Evolutionary conservation across 2,329 filamentous ascomycete genomes (phyloP).

Genomic region (Trichoderma sp.): DNA sequence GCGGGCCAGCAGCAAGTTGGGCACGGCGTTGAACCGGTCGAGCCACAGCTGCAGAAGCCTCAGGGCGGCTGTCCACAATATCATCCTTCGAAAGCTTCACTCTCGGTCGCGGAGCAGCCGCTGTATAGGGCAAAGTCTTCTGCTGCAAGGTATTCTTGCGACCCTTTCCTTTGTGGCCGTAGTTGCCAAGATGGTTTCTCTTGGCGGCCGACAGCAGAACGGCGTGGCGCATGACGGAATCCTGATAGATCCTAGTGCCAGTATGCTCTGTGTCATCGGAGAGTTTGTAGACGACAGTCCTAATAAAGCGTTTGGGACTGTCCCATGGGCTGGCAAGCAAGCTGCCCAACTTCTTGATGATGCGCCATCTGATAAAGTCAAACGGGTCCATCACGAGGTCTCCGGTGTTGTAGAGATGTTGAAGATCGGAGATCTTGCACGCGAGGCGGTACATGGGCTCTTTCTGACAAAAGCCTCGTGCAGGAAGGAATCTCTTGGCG

Average conservation of each 20-base stretch:
- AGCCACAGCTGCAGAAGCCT: not conserved
- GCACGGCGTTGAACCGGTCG: not conserved
- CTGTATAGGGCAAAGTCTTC: not conserved
- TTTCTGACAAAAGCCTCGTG: constrained; percentile 33
- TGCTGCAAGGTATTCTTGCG: not conserved
- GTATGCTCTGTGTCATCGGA: constrained; percentile 6
- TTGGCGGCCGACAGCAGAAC: constrained; percentile 30
- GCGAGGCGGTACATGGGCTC: constrained; percentile 37
- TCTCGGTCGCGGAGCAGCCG: not conserved
- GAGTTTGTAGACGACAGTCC: constrained; percentile 22
- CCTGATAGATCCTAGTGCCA: constrained; percentile 22
- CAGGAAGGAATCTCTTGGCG: constrained; percentile 32
- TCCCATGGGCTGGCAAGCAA: constrained; percentile 10
- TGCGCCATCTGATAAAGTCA: constrained; percentile 39
- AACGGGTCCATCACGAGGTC: constrained; percentile 37
- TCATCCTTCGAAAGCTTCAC: not conserved
- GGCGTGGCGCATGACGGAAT: constrained; percentile 30
- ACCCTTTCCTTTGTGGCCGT: not conserved
- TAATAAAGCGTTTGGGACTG: constrained; percentile 19
- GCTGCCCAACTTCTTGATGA: constrained; percentile 23
- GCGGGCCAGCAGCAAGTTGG: not conserved
- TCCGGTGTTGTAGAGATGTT: constrained; percentile 25
- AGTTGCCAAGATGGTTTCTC: constrained; percentile 17
- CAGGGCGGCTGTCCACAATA: not conserved
- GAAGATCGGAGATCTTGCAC: constrained; percentile 34